These are phyloP conservation scores for Talaromyces nanjingensis DNA, from an alignment of 495 filamentous ascomycete genomes.

Conservation along the genomic window DNA sequence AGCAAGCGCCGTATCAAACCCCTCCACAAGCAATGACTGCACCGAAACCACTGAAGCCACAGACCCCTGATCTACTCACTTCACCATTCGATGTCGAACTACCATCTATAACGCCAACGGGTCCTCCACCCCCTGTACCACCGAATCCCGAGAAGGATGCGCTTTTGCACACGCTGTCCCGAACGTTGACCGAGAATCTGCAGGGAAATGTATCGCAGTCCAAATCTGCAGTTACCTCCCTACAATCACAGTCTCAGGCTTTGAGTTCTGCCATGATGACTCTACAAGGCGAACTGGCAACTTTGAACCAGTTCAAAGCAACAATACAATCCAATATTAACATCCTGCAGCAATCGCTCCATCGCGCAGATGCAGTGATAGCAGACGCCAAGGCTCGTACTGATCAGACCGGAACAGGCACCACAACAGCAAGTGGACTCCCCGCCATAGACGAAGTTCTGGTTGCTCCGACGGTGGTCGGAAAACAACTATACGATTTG, in stretches of 20 bases:
- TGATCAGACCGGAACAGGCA: constrained; percentile 13
- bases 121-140: constrained; percentile 76
- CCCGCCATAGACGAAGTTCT: constrained; percentile 81
- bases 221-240: constrained; percentile 60
- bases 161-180: constrained; percentile 70
- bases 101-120: constrained; percentile 46
- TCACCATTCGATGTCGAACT: constrained; percentile 61
- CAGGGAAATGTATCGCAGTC: constrained; percentile 57
- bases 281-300: constrained; percentile 63
- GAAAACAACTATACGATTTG: constrained; percentile 81
- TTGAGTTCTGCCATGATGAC: constrained; percentile 58
- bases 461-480: constrained; percentile 89
- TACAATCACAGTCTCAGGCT: constrained; percentile 72
- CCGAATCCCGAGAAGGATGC: constrained; percentile 96
- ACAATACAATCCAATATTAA: constrained; percentile 69
- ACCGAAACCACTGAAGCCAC: constrained; percentile 23
- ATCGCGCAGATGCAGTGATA: constrained; percentile 74
- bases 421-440: constrained; percentile 26
- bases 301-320: constrained; percentile 59
- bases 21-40: background rate
- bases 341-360: constrained; percentile 68
- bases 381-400: constrained; percentile 46
- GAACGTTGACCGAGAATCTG: constrained; percentile 58
- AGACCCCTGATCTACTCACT: constrained; percentile 63
- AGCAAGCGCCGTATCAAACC: constrained; percentile 7